phyloP scores from a whole-genome alignment of 345 rosid genomes.

The Brassica carinata region DNA sequence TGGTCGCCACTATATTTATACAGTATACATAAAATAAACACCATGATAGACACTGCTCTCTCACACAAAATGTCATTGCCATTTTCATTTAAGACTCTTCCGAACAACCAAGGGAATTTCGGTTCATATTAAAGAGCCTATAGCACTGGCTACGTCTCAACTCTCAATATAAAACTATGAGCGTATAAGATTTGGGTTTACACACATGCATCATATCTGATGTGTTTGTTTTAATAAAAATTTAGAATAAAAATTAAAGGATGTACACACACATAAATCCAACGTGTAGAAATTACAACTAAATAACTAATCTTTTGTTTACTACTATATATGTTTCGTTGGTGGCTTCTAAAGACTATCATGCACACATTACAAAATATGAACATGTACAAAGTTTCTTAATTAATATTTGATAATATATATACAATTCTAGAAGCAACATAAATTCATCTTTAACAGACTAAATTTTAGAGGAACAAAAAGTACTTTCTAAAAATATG shows the following conservation, averaged over 20 bases:
- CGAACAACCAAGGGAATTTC: neutral
- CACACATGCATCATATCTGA: neutral
- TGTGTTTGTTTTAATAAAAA: neutral
- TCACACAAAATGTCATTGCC: neutral
- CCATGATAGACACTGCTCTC: neutral
- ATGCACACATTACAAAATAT: neutral
- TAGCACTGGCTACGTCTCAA: neutral
- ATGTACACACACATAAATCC: neutral
- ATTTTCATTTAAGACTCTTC: neutral
- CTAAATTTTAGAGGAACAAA: neutral
- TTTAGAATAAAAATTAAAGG: neutral
- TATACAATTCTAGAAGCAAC: neutral
- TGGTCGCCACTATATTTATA: neutral
- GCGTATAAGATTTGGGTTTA: neutral
- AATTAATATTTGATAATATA: too few relatives aligned
- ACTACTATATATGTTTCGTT: neutral
- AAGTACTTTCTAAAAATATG: neutral
- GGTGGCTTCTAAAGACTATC: neutral
- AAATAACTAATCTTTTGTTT: neutral
- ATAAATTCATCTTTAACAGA: neutral
- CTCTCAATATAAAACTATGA: neutral
- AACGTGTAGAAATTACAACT: neutral
- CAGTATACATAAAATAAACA: neutral
- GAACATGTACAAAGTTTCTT: neutral
- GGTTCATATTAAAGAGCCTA: neutral